Evolutionary conservation across 2,329 filamentous ascomycete species (phyloP).

Genomic region (Pezicula neosporulosa): DNA sequence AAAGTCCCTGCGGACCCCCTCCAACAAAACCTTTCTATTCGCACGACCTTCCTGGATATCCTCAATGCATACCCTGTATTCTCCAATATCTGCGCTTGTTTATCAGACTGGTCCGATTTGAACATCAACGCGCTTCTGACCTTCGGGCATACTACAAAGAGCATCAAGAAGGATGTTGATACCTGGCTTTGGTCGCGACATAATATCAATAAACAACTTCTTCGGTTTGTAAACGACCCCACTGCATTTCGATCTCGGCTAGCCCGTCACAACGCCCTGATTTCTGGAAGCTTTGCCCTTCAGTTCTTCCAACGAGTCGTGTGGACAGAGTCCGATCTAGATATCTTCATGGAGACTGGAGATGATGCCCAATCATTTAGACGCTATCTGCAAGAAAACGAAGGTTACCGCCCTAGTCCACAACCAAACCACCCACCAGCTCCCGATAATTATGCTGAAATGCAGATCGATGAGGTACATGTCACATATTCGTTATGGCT

Average conservation of each 20-base stretch:
- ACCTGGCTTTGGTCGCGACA: neutral
- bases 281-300: slow-evolving; percentile 2
- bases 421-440: neutral
- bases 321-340: slow-evolving; percentile 10
- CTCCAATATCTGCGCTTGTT: too few relatives aligned
- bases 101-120: too few relatives aligned
- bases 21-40: too few relatives aligned
- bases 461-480: neutral
- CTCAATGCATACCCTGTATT: too few relatives aligned
- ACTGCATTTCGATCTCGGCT: slow-evolving; percentile 1
- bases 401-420: neutral
- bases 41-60: too few relatives aligned
- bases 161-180: too few relatives aligned
- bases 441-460: neutral
- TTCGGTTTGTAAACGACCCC: slow-evolving; percentile 6
- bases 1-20: too few relatives aligned
- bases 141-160: too few relatives aligned
- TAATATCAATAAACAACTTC: slow-evolving; percentile 5
- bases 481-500: neutral
- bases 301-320: slow-evolving; percentile 8
- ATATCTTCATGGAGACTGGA: slow-evolving; percentile 3
- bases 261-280: slow-evolving; percentile 1
- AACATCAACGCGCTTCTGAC: too few relatives aligned
- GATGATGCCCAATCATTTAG: neutral
- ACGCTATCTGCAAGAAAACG: neutral